These are phyloP conservation scores for Plenodomus tracheiphilus DNA, from an alignment of 2,329 filamentous ascomycete genomes.

Conservation along the genomic window DNA sequence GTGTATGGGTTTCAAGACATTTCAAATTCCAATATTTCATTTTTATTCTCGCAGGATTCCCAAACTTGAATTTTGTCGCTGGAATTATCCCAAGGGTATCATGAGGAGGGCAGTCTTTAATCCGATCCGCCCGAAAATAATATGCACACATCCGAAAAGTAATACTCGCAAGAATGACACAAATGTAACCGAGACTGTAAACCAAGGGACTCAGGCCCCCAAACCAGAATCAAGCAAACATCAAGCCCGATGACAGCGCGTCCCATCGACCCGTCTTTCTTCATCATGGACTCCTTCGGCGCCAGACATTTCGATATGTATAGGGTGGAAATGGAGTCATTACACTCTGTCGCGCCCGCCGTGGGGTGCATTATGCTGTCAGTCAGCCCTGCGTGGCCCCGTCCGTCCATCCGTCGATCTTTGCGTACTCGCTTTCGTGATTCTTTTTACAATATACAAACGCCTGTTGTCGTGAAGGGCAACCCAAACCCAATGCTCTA, in stretches of 20 bases:
- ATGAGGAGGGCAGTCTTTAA: slow-evolving; percentile 22
- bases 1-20: too few relatives aligned
- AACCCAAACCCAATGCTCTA: slow-evolving; percentile 9
- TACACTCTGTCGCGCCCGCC: slow-evolving; percentile 11
- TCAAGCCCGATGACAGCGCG: too few relatives aligned
- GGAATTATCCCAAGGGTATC: slow-evolving; percentile 23
- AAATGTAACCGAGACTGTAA: too few relatives aligned
- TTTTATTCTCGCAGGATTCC: too few relatives aligned
- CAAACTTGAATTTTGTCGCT: too few relatives aligned
- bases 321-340: slow-evolving; percentile 11
- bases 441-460: neutral
- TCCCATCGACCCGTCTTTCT: too few relatives aligned
- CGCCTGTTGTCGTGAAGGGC: neutral
- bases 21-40: too few relatives aligned
- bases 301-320: slow-evolving; percentile 3
- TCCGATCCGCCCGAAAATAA: slow-evolving; percentile 21
- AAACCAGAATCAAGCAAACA: too few relatives aligned
- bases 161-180: too few relatives aligned
- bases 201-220: too few relatives aligned
- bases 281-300: neutral
- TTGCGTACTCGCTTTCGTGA: neutral
- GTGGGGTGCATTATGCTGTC: slow-evolving; percentile 1
- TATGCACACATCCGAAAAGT: too few relatives aligned
- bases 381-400: neutral
- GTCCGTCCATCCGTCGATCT: neutral